These are phyloP conservation scores for Crotalaria pallida DNA, from an alignment of 306 rosid species.

Conservation along the genomic window DNA sequence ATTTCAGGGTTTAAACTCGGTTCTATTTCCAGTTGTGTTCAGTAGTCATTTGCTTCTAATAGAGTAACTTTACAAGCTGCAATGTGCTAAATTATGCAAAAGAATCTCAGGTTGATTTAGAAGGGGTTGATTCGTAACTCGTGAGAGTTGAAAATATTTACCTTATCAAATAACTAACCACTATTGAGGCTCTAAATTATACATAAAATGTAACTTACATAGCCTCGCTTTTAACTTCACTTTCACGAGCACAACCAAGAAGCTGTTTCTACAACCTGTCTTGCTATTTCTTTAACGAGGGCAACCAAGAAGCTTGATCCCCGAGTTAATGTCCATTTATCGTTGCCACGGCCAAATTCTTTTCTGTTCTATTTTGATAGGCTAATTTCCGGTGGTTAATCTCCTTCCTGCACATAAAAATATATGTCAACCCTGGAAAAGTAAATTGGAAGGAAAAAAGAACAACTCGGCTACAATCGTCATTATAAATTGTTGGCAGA, in stretches of 20 bases:
- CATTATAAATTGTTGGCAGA: background rate
- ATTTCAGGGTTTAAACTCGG: background rate
- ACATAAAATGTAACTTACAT: slow-evolving; percentile 8
- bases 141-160: slow-evolving; percentile 7
- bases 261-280: no score
- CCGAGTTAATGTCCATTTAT: slow-evolving; percentile 45
- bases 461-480: background rate
- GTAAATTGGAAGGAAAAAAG: background rate
- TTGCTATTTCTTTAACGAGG: no score
- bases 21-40: slow-evolving; percentile 11
- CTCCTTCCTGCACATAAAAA: slow-evolving; percentile 59
- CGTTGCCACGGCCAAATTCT: slow-evolving; percentile 29
- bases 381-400: slow-evolving; percentile 40
- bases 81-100: slow-evolving; percentile 32
- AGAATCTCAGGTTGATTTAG: slow-evolving; percentile 24
- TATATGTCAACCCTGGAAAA: background rate
- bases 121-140: slow-evolving; percentile 11
- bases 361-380: slow-evolving; percentile 45
- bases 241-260: background rate
- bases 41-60: slow-evolving; percentile 10
- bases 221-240: slow-evolving; percentile 17
- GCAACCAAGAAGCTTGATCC: background rate
- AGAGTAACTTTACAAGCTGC: slow-evolving; percentile 31
- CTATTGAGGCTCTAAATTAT: slow-evolving; percentile 25
- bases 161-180: slow-evolving; percentile 25